These are phyloP conservation scores for Epicoccum nigrum DNA, from an alignment of 2,329 filamentous ascomycete species.

Conservation along the genomic window DNA sequence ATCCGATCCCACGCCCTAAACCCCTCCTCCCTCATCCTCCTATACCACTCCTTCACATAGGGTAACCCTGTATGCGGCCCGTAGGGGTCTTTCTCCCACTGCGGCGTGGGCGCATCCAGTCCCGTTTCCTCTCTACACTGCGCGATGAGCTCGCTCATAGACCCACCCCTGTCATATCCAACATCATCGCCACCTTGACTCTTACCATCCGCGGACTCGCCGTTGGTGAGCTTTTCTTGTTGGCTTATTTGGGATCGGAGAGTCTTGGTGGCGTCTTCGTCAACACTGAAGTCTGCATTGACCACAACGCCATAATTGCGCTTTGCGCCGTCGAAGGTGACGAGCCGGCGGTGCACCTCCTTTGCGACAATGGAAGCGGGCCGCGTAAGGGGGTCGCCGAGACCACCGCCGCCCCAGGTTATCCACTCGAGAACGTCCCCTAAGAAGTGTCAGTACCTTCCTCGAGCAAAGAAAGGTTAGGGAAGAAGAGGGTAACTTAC, in stretches of 20 bases:
- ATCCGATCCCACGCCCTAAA: slow-evolving; percentile 30
- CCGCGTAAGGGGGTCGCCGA: slow-evolving; percentile 55
- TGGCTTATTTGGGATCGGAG: slow-evolving; percentile 43
- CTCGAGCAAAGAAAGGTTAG: background rate
- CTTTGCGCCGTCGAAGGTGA: slow-evolving; percentile 52
- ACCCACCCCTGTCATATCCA: slow-evolving; percentile 54
- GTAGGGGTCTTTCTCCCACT: slow-evolving; percentile 54
- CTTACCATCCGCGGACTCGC: background rate
- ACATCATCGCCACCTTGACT: slow-evolving; percentile 7
- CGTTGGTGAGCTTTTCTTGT: background rate
- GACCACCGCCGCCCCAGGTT: slow-evolving; percentile 58
- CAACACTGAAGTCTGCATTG: slow-evolving; percentile 47
- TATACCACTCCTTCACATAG: slow-evolving; percentile 55
- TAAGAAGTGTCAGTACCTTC: slow-evolving; percentile 3
- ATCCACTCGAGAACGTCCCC: slow-evolving; percentile 58
- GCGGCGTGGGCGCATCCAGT: slow-evolving; percentile 49
- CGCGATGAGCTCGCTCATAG: slow-evolving; percentile 47
- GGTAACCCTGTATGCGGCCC: slow-evolving; percentile 53
- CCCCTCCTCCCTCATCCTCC: slow-evolving; percentile 42
- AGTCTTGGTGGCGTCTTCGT: slow-evolving; percentile 43
- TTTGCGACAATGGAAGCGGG: slow-evolving; percentile 53
- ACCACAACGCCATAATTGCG: slow-evolving; percentile 56
- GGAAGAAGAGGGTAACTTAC: slow-evolving; percentile 19
- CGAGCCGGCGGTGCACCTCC: slow-evolving; percentile 55
- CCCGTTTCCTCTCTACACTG: slow-evolving; percentile 53